Evolutionary conservation across 2,329 filamentous ascomycete species (phyloP).

Genomic region (Phaeosphaeria sp.): DNA sequence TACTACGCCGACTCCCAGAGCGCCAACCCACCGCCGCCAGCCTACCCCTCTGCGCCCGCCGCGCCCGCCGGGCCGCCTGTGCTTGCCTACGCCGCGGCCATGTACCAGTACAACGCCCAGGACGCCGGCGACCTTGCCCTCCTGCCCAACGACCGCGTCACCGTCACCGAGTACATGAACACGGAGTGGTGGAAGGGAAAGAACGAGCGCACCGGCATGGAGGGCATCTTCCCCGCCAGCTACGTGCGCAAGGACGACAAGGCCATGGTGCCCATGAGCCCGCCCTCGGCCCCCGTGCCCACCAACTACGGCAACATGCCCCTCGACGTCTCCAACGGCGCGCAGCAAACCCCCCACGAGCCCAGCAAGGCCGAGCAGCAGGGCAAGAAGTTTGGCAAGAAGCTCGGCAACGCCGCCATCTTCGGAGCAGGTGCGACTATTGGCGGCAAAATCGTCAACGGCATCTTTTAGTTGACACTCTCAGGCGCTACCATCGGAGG

Average conservation of each 20-base stretch:
- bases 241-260: conserved; percentile 80
- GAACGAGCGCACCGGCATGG: conserved; percentile 79
- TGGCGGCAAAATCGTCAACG: conserved; percentile 87
- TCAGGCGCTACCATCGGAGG: conserved; percentile 89
- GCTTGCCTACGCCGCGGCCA: conserved; percentile 76
- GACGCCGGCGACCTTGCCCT: conserved; percentile 84
- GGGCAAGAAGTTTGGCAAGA: conserved; percentile 97
- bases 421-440: conserved; percentile 93
- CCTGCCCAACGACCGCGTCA: conserved; percentile 78
- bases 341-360: conserved; percentile 51
- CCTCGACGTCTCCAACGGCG: conserved; percentile 73
- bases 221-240: conserved; percentile 94
- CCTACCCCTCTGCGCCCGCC: conserved; percentile 55
- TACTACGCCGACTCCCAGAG: conserved; percentile 49
- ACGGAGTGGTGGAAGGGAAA: conserved; percentile 95
- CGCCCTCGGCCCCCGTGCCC: conserved; percentile 48
- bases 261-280: conserved; percentile 48
- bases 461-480: conserved; percentile 72
- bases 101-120: conserved; percentile 82
- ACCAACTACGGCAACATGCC: conserved; percentile 76
- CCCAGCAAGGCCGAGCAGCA: conserved; percentile 72
- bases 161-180: conserved; percentile 92
- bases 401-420: conserved; percentile 83
- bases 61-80: conserved; percentile 60
- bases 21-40: conserved; percentile 52